Conservation (phyloP, 2,329 filamentous ascomycete species). For the Fusarium musae region DNA sequence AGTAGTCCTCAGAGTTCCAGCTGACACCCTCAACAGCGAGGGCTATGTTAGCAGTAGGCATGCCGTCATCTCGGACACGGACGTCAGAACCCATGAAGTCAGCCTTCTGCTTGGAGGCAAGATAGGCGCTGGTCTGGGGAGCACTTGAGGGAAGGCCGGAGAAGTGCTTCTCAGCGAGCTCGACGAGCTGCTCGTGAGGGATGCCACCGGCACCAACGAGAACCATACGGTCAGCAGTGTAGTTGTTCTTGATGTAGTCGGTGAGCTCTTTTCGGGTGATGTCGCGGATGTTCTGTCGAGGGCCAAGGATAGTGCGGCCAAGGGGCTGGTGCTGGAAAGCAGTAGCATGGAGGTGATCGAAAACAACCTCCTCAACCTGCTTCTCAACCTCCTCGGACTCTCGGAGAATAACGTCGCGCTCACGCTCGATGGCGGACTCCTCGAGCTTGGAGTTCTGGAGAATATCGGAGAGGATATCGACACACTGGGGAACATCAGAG, state of each 20-base stretch:
- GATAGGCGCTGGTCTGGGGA: slow-evolving; percentile 77
- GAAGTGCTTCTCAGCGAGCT: slow-evolving; percentile 97
- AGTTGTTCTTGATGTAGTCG: slow-evolving; percentile 99
- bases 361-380: slow-evolving; percentile 99
- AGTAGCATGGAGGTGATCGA: slow-evolving; percentile 98
- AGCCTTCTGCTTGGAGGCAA: slow-evolving; percentile 86
- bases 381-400: slow-evolving; percentile 99
- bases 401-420: slow-evolving; percentile 97
- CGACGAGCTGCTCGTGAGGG: slow-evolving; percentile 92
- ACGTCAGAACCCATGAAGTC: slow-evolving; percentile 98
- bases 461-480: slow-evolving; percentile 99
- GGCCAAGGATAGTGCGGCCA: slow-evolving; percentile 96
- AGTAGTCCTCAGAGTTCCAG: slow-evolving; percentile 99
- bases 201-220: slow-evolving; percentile 95
- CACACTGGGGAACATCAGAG: slow-evolving; percentile 92
- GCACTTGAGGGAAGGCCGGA: slow-evolving; percentile 79
- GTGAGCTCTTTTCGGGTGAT: slow-evolving; percentile 91
- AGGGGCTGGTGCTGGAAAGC: slow-evolving; percentile 97
- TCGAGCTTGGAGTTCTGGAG: slow-evolving; percentile 99
- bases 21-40: slow-evolving; percentile 99
- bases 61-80: slow-evolving; percentile 93
- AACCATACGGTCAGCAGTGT: slow-evolving; percentile 99
- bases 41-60: slow-evolving; percentile 96
- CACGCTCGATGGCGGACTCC: slow-evolving; percentile 89
- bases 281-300: slow-evolving; percentile 97